Evolutionary conservation across 805 yeast genomes (phyloP).

Genomic region (Yamadazyma philogaea): DNA sequence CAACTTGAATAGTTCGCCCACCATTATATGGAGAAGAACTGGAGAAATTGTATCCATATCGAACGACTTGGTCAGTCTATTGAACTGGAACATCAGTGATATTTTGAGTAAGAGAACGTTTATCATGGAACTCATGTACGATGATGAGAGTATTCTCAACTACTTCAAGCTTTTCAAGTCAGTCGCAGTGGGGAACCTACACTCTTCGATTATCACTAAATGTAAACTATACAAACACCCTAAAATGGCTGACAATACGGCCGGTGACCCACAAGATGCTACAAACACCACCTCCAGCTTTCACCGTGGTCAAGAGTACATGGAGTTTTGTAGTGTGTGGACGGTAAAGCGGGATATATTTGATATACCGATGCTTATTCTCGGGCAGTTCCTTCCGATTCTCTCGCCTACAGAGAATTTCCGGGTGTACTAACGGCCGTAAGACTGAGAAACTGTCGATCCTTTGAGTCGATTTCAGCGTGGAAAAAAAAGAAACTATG

Average conservation of each 20-base stretch:
- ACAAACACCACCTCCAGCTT: constrained; percentile 11
- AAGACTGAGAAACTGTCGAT: not conserved
- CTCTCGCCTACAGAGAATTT: constrained; percentile 29
- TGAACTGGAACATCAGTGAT: constrained; percentile 60
- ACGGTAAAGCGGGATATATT: constrained; percentile 80
- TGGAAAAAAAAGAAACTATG: no score
- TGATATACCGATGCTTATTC: constrained; percentile 79
- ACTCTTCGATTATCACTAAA: constrained; percentile 49
- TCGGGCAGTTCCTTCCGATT: constrained; percentile 77
- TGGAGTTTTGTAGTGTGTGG: constrained; percentile 78
- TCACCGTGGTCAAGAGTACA: constrained; percentile 27
- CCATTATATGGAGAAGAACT: constrained; percentile 81
- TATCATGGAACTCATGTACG: constrained; percentile 74
- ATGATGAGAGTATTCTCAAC: constrained; percentile 67
- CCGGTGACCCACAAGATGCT: constrained; percentile 13
- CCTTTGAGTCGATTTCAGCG: not conserved
- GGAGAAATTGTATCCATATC: constrained; percentile 82
- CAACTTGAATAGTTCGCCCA: constrained; percentile 66
- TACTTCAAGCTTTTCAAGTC: constrained; percentile 71
- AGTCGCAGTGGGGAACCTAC: constrained; percentile 66
- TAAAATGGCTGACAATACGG: not conserved
- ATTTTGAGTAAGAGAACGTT: constrained; percentile 58
- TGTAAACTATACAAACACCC: constrained; percentile 41
- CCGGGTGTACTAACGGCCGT: constrained; percentile 24
- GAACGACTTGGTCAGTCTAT: constrained; percentile 65